Conservation (phyloP, 306 rosid species). For the Cicer cuneatum region DNA sequence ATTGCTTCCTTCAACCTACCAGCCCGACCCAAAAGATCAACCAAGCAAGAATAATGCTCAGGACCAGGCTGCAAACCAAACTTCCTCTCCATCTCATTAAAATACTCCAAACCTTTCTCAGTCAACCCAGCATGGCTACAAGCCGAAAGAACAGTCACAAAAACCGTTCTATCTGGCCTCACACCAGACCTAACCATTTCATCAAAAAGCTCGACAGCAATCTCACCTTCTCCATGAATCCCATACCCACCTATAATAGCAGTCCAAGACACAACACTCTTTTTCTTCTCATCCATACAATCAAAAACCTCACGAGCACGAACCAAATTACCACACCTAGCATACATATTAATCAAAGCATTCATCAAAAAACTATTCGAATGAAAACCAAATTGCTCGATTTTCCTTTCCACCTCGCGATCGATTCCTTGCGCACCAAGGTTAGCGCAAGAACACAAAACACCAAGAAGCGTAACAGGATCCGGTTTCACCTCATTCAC, state of each 20-base stretch:
- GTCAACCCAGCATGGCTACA: slow-evolving; percentile 91
- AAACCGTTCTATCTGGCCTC: slow-evolving; percentile 75
- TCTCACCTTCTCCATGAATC: slow-evolving; percentile 83
- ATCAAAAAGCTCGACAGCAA: slow-evolving; percentile 66
- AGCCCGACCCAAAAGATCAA: slow-evolving; percentile 90
- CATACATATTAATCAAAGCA: slow-evolving; percentile 59
- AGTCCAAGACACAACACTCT: slow-evolving; percentile 64
- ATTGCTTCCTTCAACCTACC: slow-evolving; percentile 77
- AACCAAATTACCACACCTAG: slow-evolving; percentile 61
- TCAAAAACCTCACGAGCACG: slow-evolving; percentile 49
- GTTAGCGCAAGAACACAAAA: slow-evolving; percentile 56
- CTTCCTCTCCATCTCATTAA: slow-evolving; percentile 60
- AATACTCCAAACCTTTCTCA: slow-evolving; percentile 70
- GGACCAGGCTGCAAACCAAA: slow-evolving; percentile 70
- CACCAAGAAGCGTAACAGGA: slow-evolving; percentile 59
- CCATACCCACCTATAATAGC: slow-evolving; percentile 87
- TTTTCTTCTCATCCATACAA: slow-evolving; percentile 43
- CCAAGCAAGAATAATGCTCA: slow-evolving; percentile 83
- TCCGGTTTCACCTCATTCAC: slow-evolving; percentile 47
- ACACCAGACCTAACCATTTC: slow-evolving; percentile 68
- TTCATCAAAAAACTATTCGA: slow-evolving; percentile 54
- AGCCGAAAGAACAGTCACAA: slow-evolving; percentile 75
- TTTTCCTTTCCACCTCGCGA: slow-evolving; percentile 48
- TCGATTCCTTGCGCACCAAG: slow-evolving; percentile 60
- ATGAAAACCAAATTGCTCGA: slow-evolving; percentile 45